phyloP scores from a whole-genome alignment of 2,329 filamentous ascomycete genomes.

The Aspergillus sp. region DNA sequence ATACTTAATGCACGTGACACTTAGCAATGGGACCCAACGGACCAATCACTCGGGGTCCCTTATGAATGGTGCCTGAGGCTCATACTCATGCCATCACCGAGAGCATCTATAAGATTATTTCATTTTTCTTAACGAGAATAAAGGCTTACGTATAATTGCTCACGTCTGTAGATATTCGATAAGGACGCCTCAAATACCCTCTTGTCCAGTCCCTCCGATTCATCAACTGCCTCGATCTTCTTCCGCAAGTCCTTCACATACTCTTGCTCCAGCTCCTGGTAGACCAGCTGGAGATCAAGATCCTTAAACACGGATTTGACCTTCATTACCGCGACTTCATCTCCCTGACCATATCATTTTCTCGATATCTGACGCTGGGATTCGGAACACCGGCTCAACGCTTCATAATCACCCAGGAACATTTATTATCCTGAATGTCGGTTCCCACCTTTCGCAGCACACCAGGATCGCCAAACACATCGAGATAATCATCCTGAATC shows the following conservation, averaged over 20 bases:
- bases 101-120: too few species aligned
- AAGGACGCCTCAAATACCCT: conserved; percentile 86
- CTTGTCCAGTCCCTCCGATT: conserved; percentile 86
- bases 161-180: conserved; percentile 87
- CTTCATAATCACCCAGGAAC: conserved; percentile 96
- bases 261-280: conserved; percentile 87
- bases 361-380: conserved; percentile 87
- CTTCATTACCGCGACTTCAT: conserved; percentile 74
- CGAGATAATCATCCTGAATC: conserved; percentile 96
- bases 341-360: conserved; percentile 91
- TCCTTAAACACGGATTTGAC: conserved; percentile 90
- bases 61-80: too few species aligned
- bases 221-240: conserved; percentile 77
- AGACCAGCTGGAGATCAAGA: conserved; percentile 77
- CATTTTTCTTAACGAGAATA: too few species aligned
- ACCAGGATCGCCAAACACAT: conserved; percentile 91
- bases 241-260: conserved; percentile 72
- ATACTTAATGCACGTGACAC: neutral
- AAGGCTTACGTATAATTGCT: too few species aligned
- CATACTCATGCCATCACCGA: too few species aligned
- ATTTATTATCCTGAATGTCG: conserved; percentile 99
- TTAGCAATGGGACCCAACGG: too few species aligned
- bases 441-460: conserved; percentile 98
- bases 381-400: conserved; percentile 72
- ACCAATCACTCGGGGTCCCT: conserved; percentile 28